Evolutionary conservation across 495 filamentous ascomycete species (phyloP), one percentile per base, ranked within the genome.

Genomic region (Hypoxylon cercidicola): DNA sequence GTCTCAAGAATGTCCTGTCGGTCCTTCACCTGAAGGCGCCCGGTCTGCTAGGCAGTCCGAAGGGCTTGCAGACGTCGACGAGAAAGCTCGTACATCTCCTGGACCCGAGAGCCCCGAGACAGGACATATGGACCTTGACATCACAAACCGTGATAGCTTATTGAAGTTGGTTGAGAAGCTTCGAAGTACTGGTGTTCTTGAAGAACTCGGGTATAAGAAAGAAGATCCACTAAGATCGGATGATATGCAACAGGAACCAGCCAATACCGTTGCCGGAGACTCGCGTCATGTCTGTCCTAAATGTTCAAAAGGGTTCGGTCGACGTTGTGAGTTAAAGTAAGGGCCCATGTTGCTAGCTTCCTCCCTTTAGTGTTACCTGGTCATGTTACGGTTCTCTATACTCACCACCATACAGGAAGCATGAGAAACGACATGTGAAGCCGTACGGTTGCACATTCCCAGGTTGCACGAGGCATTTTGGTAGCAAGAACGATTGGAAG

Each of bases 401-500:
- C 49, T 60, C 5, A 61, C 20, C 4, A 32, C 20, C 25, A 15
- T 16, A 13, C 34, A 95, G 92, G 55, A 98, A 97, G 75, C 94
- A 97, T 72, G 80, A 87, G 74, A 96, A 93, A 68, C 88, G 95
- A 8, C 95, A 97, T 73, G 83, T 87, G 20, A 87, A 89, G 53
- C 95, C 93, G 0, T 98, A 95, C 68, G 91, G 89, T 41, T 97
- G 94, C 77, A 97, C 94, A 7, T 92, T 87, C 46, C 72, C 81
- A 9, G 78, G 78, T 16, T 97, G 95, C 70, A 77, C 79, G 46
- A 95, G 92, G 64, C 83, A 75, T 2, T 97, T 97, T 65, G 94
- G 95, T 34, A 93, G 90, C 78, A 97, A 97, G 72, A 92, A 92
- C 43, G 94, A 97, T 77, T 97, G 94, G 95, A 97, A 97, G 75